Evolutionary conservation across 164 flowering plant species (phyloP), one percentile per base, ranked within the genome.

Genomic region (Kingdonia uniflora): DNA sequence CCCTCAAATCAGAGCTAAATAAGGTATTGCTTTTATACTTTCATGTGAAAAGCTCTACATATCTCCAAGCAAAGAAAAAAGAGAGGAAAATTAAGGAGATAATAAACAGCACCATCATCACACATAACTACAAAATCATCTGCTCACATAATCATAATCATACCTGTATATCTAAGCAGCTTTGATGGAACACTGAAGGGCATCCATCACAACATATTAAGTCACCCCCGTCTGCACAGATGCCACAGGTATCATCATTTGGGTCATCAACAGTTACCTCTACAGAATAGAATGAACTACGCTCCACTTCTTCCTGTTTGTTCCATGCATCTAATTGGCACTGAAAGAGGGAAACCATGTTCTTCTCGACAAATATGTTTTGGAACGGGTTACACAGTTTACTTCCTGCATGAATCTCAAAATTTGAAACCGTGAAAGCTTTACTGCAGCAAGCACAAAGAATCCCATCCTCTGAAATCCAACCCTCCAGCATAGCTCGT

Each of bases 201-300:
- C 99, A 94, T 51, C 99, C 76, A 79, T 94, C 99, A 78, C 99
- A 94, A 63, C 99, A 94, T 49, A 94, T 87, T 67, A 89, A 67
- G 65, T 87, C 85, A 42, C 99, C 99, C 51, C 99, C 99, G 81
- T 94, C 99, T 51, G 87, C 97, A 68, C 99, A 94, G 23, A 82
- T 64, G 43, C 87, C 87, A 79, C 99, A 94, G 19, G 97, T 84
- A 65, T 94, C 99, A 76, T 94, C 99, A 79, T 89, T 81, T 12
- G 95, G 95, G 65, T 89, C 99, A 68, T 80, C 86, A 52, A 82
- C 85, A 60, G 72, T 82, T 51, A 65, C 58, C 41, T 79, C 73
- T 33, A 94, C 63, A 38, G 57, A 41, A 52, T 73, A 72, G 67
- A 82, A 81, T 48, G 79, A 80, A 35, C 54, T 58, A 65, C 47